Evolutionary conservation across 148 eudicot species (phyloP).

Genomic region (Camellia lanceoleosa): DNA sequence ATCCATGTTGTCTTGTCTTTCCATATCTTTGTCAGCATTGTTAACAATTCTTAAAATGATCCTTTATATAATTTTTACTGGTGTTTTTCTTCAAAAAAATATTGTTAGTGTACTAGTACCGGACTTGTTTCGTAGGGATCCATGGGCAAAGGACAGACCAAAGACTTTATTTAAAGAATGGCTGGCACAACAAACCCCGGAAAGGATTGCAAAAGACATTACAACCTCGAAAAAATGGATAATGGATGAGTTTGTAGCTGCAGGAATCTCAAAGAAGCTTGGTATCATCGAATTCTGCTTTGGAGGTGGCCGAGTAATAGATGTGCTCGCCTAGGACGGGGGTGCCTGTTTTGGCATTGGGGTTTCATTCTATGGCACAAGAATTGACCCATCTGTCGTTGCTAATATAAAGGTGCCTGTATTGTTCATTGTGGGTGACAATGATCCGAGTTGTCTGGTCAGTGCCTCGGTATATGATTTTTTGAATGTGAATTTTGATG

Average conservation of each 20-base stretch:
- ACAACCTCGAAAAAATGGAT: conserved; percentile 67
- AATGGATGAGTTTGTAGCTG: conserved; percentile 63
- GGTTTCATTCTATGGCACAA: conserved; percentile 79
- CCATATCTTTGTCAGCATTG: not conserved
- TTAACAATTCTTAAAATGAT: not conserved
- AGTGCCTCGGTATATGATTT: not conserved
- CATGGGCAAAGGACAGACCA: conserved; percentile 66
- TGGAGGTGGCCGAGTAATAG: conserved; percentile 78
- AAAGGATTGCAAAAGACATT: conserved; percentile 48
- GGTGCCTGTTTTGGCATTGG: conserved; percentile 57
- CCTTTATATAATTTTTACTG: not conserved
- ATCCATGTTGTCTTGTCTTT: not conserved
- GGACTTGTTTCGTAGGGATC: conserved; percentile 77
- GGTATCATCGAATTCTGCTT: conserved; percentile 85
- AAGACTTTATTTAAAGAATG: conserved; percentile 45
- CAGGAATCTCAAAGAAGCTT: conserved; percentile 56
- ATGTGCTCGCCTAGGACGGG: conserved; percentile 77
- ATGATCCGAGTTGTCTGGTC: conserved; percentile 62
- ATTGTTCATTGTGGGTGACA: conserved; percentile 60
- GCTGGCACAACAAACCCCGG: conserved; percentile 48
- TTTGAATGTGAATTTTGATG: too few species aligned
- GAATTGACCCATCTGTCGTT: conserved; percentile 49
- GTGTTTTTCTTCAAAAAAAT: not conserved
- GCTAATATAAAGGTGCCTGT: conserved; percentile 54
- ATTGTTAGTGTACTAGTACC: conserved; percentile 82